phyloP scores from a whole-genome alignment of 2,329 filamentous ascomycete species.

The Aspergillus jensenii region DNA sequence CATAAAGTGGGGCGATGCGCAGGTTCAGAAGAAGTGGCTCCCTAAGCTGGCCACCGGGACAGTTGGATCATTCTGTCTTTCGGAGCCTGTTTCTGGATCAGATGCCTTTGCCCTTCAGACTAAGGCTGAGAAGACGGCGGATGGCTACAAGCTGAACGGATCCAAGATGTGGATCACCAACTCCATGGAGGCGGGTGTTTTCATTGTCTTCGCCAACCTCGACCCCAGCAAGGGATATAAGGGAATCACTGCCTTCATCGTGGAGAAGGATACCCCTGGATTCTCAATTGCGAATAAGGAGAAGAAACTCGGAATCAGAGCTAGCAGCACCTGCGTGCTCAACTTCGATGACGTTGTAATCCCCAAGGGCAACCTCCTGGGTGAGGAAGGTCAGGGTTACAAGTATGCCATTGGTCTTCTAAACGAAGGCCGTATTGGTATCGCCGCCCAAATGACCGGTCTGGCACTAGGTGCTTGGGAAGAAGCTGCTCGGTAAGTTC shows the following conservation, averaged over 20 bases:
- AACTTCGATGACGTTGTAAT: conserved; percentile 97
- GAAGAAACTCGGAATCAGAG: conserved; percentile 97
- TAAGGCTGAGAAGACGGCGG: conserved; percentile 77
- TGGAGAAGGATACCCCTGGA: conserved; percentile 84
- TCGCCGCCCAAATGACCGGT: conserved; percentile 98
- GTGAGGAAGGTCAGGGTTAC: conserved; percentile 88
- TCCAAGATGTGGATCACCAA: conserved; percentile 99
- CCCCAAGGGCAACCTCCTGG: conserved; percentile 82
- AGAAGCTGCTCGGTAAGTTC: conserved; percentile 73
- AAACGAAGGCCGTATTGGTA: conserved; percentile 96
- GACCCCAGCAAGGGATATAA: conserved; percentile 91
- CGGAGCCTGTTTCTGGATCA: conserved; percentile 87
- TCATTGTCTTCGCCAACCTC: conserved; percentile 97
- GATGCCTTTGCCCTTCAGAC: conserved; percentile 96
- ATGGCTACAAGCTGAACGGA: conserved; percentile 83
- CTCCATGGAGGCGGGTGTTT: conserved; percentile 87
- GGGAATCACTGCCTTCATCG: conserved; percentile 92
- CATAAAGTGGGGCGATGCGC: conserved; percentile 75
- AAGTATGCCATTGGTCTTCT: conserved; percentile 94
- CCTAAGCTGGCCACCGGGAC: conserved; percentile 88
- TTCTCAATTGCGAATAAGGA: conserved; percentile 99
- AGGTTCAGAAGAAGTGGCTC: conserved; percentile 80
- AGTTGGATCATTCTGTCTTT: conserved; percentile 87
- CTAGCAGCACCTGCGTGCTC: conserved; percentile 93
- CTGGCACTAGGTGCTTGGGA: conserved; percentile 92